Evolutionary conservation across 1,139 yeast species (phyloP).

Genomic region (Sporopachydermia cereana): DNA sequence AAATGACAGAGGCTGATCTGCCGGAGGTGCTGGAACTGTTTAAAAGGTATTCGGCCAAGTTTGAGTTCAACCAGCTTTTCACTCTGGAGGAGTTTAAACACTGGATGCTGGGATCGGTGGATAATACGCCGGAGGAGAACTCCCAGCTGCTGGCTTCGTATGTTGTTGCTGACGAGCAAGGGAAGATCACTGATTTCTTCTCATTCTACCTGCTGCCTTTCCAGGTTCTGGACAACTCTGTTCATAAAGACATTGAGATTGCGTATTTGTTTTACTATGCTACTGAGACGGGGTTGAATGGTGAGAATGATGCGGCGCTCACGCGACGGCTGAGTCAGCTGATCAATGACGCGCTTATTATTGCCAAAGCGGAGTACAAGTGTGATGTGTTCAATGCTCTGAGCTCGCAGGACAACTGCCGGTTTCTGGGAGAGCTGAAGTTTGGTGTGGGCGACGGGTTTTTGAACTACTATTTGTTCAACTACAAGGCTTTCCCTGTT

Average conservation of each 20-base stretch:
- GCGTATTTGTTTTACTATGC: constrained; percentile 92
- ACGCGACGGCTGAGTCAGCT: constrained; percentile 48
- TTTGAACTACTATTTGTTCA: constrained; percentile 82
- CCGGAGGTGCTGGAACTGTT: constrained; percentile 52
- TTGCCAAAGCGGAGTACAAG: constrained; percentile 45
- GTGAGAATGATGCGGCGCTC: constrained; percentile 22
- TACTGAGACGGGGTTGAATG: constrained; percentile 40
- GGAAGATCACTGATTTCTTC: constrained; percentile 73
- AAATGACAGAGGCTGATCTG: constrained; percentile 48
- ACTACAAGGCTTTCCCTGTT: constrained; percentile 73
- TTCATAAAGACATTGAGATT: constrained; percentile 61
- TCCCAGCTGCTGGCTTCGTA: constrained; percentile 58
- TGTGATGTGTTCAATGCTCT: constrained; percentile 93
- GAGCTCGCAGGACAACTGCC: constrained; percentile 79
- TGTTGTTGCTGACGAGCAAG: constrained; percentile 57
- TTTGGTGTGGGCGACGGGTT: constrained; percentile 94
- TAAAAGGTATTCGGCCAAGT: constrained; percentile 49
- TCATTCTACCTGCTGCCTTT: constrained; percentile 86
- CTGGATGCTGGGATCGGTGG: constrained; percentile 46
- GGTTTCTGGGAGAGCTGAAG: constrained; percentile 69
- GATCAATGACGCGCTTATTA: constrained; percentile 64
- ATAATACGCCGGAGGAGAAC: constrained; percentile 20
- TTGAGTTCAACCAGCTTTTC: constrained; percentile 63
- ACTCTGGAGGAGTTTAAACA: constrained; percentile 62
- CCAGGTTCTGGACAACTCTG: constrained; percentile 60